A percentile compares a stretch with the other conserved stretches of the same genome.
These are phyloP conservation scores for Sporothrix mexicana DNA, from an alignment of 2,329 filamentous ascomycete genomes.

Conservation along the genomic window DNA sequence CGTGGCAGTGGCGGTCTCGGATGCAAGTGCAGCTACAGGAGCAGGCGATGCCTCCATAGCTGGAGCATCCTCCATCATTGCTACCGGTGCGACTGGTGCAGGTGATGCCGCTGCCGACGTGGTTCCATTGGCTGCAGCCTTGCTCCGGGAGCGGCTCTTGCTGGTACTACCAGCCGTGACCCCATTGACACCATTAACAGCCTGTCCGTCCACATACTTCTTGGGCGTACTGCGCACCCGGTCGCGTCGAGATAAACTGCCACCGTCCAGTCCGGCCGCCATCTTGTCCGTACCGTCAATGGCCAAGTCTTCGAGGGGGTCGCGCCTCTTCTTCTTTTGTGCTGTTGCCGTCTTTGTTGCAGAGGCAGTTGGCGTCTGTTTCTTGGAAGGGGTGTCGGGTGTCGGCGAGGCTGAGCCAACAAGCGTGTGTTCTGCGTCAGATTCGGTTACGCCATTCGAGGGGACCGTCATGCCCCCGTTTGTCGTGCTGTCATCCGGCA, in stretches of 20 bases:
- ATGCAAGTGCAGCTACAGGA: neutral
- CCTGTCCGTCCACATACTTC: conserved; percentile 24
- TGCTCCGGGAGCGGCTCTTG: conserved; percentile 1
- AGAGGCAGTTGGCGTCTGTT: neutral
- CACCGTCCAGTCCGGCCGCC: conserved; percentile 54
- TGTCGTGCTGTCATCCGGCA: conserved; percentile 33
- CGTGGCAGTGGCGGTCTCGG: neutral
- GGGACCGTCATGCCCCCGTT: neutral
- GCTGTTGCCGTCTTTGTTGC: conserved; percentile 3
- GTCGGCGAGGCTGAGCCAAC: conserved; percentile 35
- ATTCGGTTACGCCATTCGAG: neutral
- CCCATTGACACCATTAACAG: neutral
- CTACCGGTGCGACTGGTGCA: neutral
- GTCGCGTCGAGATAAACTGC: conserved; percentile 58
- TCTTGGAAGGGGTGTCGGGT: conserved; percentile 34
- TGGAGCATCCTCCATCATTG: neutral
- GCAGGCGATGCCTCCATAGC: neutral
- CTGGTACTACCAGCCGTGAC: neutral
- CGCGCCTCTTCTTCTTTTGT: conserved; percentile 34
- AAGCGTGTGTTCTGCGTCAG: conserved; percentile 29
- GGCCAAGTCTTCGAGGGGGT: conserved; percentile 32
- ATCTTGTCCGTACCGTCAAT: conserved; percentile 43
- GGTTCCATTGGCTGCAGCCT: conserved; percentile 12
- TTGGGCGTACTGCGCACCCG: conserved; percentile 34
- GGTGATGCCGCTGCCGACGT: neutral